Conservation (phyloP, 1,284 basidiomycete genomes). For the Entoloma clypeatum region DNA sequence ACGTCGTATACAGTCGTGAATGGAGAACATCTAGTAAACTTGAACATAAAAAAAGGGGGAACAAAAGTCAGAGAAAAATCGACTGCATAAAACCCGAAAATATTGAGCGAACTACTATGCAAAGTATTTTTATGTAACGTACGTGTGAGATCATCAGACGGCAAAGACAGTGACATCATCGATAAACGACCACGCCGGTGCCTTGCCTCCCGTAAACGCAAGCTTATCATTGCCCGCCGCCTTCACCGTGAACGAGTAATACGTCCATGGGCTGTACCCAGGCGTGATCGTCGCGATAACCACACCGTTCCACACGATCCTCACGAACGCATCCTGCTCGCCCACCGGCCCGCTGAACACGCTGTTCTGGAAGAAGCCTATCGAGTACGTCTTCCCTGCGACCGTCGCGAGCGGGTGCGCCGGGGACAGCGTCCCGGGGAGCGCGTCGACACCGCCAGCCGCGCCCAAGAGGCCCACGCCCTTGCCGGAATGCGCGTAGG, state of each 20-base stretch:
- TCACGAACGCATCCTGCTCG: conserved; percentile 27
- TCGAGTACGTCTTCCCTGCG: conserved; percentile 28
- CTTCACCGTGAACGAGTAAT: conserved; percentile 26
- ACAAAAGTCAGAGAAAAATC: too few relatives aligned
- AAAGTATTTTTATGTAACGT: too few relatives aligned
- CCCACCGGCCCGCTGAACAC: conserved; percentile 26
- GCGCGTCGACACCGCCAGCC: conserved; percentile 25
- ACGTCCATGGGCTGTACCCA: conserved; percentile 29
- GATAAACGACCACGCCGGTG: conserved; percentile 34
- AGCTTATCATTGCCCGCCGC: conserved; percentile 31
- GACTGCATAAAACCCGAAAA: too few relatives aligned
- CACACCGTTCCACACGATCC: conserved; percentile 33
- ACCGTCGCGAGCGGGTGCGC: conserved; percentile 24
- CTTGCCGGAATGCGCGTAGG: conserved; percentile 30
- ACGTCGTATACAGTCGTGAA: too few relatives aligned
- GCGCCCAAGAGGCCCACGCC: conserved; percentile 32
- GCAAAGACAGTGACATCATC: conserved; percentile 30
- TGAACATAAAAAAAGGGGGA: too few relatives aligned
- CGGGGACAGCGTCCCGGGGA: conserved; percentile 29
- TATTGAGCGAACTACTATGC: too few relatives aligned
- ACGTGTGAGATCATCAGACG: too few relatives aligned
- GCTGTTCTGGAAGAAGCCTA: conserved; percentile 35
- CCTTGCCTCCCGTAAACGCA: conserved; percentile 31
- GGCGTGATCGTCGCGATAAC: conserved; percentile 26
- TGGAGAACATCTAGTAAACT: too few relatives aligned